Evolutionary conservation across 192 early-diverging fungal genomes (phyloP).

Genomic region (Coemansia sp.): DNA sequence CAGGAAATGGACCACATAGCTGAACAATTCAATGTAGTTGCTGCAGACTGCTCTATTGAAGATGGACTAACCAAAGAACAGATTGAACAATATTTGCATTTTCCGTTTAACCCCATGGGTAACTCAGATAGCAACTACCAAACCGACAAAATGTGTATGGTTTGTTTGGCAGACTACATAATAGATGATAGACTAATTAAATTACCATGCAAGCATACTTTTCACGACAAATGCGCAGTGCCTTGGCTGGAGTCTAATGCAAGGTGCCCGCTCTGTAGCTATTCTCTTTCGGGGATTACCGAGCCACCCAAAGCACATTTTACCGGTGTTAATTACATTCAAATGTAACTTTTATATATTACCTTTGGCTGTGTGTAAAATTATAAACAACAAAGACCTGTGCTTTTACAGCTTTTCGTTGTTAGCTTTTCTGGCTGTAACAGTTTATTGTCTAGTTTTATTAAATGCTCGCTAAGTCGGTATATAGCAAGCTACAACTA

Average conservation of each 20-base stretch:
- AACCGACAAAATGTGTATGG: constrained; percentile 7
- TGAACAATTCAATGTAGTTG: neutral
- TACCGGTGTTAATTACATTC: neutral
- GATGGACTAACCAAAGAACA: neutral
- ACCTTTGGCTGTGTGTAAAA: no score
- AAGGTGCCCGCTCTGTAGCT: neutral
- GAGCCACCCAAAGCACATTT: neutral
- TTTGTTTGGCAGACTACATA: neutral
- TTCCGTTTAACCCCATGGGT: neutral
- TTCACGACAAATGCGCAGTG: neutral
- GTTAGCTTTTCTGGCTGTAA: neutral
- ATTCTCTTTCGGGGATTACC: neutral
- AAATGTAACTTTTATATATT: no score
- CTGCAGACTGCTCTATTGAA: neutral
- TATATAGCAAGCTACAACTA: no score
- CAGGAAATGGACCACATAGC: no score
- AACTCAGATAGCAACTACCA: neutral
- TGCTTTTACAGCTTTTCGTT: no score
- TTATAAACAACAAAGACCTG: no score
- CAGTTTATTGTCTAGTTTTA: no score
- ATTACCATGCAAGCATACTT: neutral
- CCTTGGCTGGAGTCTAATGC: neutral
- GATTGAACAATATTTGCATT: neutral
- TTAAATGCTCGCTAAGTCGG: no score
- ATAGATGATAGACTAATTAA: neutral